These are phyloP conservation scores for Gossypium gossypioides DNA, from an alignment of 441 rosid species.

Conservation along the genomic window DNA sequence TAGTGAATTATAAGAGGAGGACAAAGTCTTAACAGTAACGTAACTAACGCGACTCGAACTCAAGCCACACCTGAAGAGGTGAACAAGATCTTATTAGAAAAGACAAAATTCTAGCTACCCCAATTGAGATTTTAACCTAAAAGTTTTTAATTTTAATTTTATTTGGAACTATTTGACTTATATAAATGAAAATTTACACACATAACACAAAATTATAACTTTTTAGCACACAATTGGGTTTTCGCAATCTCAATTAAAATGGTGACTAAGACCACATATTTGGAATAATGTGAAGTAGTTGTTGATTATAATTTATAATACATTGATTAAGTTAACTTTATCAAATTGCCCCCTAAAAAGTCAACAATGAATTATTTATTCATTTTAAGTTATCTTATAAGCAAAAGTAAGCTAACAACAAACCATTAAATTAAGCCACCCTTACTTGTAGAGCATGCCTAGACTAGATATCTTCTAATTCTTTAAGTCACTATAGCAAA, in stretches of 20 bases:
- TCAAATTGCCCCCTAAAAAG: background rate
- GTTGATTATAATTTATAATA: background rate
- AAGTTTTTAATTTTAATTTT: background rate
- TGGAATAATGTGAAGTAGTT: background rate
- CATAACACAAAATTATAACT: background rate
- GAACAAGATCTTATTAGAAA: no score
- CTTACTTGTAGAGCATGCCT: background rate
- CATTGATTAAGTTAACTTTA: background rate
- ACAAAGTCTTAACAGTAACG: no score
- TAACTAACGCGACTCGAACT: no score
- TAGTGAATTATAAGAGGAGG: no score
- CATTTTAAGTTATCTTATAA: background rate
- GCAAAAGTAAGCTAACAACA: background rate
- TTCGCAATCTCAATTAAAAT: background rate
- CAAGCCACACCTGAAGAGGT: no score
- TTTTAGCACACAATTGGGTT: background rate
- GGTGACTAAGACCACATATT: background rate
- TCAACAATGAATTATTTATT: constrained; percentile 3
- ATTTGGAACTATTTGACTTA: background rate
- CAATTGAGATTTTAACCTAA: background rate
- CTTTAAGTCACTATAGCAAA: background rate
- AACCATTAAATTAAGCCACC: background rate
- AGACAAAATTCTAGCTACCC: background rate
- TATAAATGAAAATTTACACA: background rate
- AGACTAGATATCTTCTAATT: background rate